A percentile compares a stretch with the other conserved stretches of the same genome.
These are phyloP conservation scores for Arthrobotrys sinensis DNA, from an alignment of 2,329 filamentous ascomycete genomes.

Conservation along the genomic window DNA sequence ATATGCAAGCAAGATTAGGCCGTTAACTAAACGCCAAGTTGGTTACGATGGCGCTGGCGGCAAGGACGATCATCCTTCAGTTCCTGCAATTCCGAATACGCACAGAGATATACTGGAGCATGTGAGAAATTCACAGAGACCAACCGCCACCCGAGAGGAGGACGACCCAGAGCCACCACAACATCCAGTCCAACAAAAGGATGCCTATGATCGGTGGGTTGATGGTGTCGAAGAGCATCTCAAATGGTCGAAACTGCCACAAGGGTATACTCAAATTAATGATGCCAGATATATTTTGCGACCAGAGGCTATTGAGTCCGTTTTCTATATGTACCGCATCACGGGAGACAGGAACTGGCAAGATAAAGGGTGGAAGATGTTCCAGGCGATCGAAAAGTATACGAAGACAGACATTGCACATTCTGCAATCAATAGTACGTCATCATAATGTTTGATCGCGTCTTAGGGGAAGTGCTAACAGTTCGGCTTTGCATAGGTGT, in stretches of 20 bases:
- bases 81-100: conserved; percentile 25
- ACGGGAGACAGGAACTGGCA: conserved; percentile 82
- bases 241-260: conserved; percentile 53
- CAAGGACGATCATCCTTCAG: conserved; percentile 6
- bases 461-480: conserved; percentile 12
- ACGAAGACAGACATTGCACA: conserved; percentile 79
- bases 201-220: conserved; percentile 49
- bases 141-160: conserved; percentile 25
- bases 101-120: background rate
- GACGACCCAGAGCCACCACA: background rate
- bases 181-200: background rate
- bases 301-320: conserved; percentile 84
- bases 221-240: conserved; percentile 49
- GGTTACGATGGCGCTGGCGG: conserved; percentile 28
- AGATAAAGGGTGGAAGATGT: conserved; percentile 91
- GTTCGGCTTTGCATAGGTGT: conserved; percentile 6
- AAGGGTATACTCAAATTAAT: conserved; percentile 60
- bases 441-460: background rate
- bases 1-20: background rate
- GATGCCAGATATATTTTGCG: conserved; percentile 75
- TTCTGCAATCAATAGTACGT: conserved; percentile 74
- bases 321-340: conserved; percentile 89
- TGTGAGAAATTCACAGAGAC: background rate
- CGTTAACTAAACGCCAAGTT: conserved; percentile 36
- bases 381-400: conserved; percentile 77